phyloP scores from a whole-genome alignment of 129 eudicot species.

The Flaveria linearis region DNA sequence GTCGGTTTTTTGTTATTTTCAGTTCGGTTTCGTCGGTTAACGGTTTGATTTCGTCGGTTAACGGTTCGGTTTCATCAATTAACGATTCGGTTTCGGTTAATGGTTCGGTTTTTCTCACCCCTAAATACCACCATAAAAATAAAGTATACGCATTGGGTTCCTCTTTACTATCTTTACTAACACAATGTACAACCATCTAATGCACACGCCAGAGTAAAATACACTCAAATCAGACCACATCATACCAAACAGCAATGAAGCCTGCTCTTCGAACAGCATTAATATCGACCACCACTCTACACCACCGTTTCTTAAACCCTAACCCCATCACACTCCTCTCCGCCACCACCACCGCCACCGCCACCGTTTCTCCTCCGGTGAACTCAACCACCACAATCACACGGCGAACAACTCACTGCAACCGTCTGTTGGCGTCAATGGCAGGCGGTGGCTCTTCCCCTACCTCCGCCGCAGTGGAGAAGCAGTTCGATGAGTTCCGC shows the following conservation, averaged over 20 bases:
- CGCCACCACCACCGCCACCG: not conserved
- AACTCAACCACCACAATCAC: constrained; percentile 13
- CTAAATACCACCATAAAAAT: too few relatives aligned
- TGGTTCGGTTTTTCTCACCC: too few relatives aligned
- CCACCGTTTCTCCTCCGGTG: constrained; percentile 8
- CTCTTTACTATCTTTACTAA: too few relatives aligned
- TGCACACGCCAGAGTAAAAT: not conserved
- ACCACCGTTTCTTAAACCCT: constrained; percentile 60
- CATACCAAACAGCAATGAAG: constrained; percentile 31
- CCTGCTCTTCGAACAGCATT: constrained; percentile 46
- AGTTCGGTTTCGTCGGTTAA: too few relatives aligned
- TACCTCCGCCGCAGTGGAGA: constrained; percentile 45
- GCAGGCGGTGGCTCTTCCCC: constrained; percentile 53
- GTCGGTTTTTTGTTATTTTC: too few relatives aligned
- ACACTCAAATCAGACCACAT: not conserved
- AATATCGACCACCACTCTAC: constrained; percentile 21
- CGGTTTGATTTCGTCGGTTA: too few relatives aligned
- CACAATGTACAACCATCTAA: too few relatives aligned
- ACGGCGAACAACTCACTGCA: constrained; percentile 9
- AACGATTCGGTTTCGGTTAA: too few relatives aligned
- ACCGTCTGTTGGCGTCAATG: constrained; percentile 38
- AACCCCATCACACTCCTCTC: constrained; percentile 30
- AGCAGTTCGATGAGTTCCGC: constrained; percentile 71
- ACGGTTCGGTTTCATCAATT: too few relatives aligned
- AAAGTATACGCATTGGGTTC: too few relatives aligned